Evolutionary conservation across 306 rosid genomes (phyloP), one percentile per base, ranked within the genome.

Genomic region (Cicer chorassanicum): DNA sequence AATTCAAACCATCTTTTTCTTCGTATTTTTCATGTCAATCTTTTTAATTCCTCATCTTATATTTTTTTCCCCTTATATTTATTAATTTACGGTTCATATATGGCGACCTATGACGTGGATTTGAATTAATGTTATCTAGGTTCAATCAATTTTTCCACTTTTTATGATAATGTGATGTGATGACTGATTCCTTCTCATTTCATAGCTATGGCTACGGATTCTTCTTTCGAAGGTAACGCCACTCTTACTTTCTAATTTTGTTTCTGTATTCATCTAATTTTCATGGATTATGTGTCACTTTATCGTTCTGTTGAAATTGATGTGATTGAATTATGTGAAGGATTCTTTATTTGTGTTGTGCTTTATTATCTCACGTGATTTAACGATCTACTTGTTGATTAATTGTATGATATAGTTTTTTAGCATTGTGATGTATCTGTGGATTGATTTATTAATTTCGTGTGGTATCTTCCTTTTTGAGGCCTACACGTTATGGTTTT

Each of bases 181-280:
- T 70, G 80, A 77, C 71, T 36, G 67, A 78, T 84, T 89, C 74
- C 72, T 82, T 83, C 41, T 29, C 62, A 54, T 81, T 88, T 74
- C 53, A 43, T 68, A 72, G 57, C 82, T 73, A 82, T 87, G 89
- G 80, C 92, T 65, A 43, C 86, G 36, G 95, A 91, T 90, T 94
- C 91, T 57, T 82, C 97, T 83, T 61, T 55, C 15, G 88, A 87
- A 63, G 97, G 97, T 93, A 85, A 79, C 70, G n/a, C 21, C 36
- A 41, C 0, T 60, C 6, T 65, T 5, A 51, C 19, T 80, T 38
- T 14, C n/a, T 57, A 41, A 19, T 55, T 73, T 43, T 56, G 42
- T 50, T 41, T 12, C 43, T 57, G 9, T 44, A 63, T 84, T 75
- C 79, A 65, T 66, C 48, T 84, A 12, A 51, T 68, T 66, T 46